Evolutionary conservation across 2,329 filamentous ascomycete species (phyloP).

Genomic region (Alternaria brassicae): DNA sequence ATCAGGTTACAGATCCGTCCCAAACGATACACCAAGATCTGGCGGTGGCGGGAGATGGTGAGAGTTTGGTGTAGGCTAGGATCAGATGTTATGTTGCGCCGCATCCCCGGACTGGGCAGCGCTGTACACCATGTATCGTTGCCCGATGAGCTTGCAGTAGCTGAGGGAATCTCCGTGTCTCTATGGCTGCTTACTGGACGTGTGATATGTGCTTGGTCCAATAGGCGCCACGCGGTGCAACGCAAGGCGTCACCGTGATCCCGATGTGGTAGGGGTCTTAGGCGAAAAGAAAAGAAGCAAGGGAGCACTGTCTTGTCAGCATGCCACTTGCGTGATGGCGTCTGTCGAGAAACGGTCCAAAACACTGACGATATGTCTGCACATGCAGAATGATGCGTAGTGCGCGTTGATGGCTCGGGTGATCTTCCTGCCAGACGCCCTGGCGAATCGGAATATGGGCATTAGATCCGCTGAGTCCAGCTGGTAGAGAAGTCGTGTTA

Average conservation of each 20-base stretch:
- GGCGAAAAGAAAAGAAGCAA: constrained; percentile 43
- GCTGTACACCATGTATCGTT: constrained; percentile 34
- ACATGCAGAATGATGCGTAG: constrained; percentile 38
- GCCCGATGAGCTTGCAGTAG: constrained; percentile 29
- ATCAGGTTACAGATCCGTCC: constrained; percentile 31
- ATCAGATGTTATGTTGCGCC: constrained; percentile 43
- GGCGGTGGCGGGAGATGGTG: constrained; percentile 33
- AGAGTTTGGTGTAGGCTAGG: constrained; percentile 30
- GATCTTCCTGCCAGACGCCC: constrained; percentile 26
- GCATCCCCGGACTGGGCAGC: constrained; percentile 35
- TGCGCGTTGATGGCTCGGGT: constrained; percentile 21
- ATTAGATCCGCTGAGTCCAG: constrained; percentile 37
- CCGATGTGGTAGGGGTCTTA: constrained; percentile 27
- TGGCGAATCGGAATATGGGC: constrained; percentile 36
- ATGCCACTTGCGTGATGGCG: constrained; percentile 34
- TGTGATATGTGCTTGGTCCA: constrained; percentile 31
- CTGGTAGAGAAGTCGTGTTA: constrained; percentile 41
- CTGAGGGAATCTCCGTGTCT: constrained; percentile 36
- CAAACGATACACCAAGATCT: constrained; percentile 22
- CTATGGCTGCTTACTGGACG: constrained; percentile 28
- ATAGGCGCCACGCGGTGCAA: constrained; percentile 25
- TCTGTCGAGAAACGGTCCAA: constrained; percentile 41
- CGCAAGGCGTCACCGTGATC: constrained; percentile 32
- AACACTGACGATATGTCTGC: constrained; percentile 31
- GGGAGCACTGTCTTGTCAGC: constrained; percentile 43